Percentiles rank a stretch among this genome's conserved stretches.
Evolutionary conservation across 2,329 filamentous ascomycete species (phyloP).

Genomic region (Neonectria hederae): DNA sequence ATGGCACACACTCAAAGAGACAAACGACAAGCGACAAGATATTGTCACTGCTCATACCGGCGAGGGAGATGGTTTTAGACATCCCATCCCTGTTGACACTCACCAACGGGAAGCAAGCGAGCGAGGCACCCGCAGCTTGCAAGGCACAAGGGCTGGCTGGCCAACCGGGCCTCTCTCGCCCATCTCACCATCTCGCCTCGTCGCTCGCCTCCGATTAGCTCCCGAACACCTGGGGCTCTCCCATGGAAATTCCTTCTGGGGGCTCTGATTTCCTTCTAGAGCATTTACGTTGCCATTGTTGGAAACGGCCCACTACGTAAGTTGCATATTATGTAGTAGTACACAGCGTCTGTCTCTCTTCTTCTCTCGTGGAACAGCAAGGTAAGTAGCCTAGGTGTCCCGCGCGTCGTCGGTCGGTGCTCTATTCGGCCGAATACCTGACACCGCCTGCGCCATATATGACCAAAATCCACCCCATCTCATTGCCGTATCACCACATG

Average conservation of each 20-base stretch:
- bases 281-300: constrained; percentile 2
- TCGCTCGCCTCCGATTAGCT: constrained; percentile 42
- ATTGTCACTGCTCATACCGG: no score
- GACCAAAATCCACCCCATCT: constrained; percentile 14
- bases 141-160: constrained; percentile 30
- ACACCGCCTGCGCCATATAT: constrained; percentile 13
- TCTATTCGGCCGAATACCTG: constrained; percentile 10
- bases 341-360: not conserved
- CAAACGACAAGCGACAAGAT: no score
- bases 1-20: not conserved
- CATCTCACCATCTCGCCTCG: constrained; percentile 42
- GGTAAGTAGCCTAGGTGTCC: not conserved
- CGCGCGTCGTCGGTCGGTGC: not conserved
- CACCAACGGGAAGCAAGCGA: constrained; percentile 41
- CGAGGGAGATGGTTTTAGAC: no score
- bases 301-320: constrained; percentile 1
- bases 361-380: not conserved
- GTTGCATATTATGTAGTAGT: no score
- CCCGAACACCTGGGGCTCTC: constrained; percentile 38
- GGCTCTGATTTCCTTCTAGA: constrained; percentile 13
- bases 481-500: constrained; percentile 9
- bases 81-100: constrained; percentile 37
- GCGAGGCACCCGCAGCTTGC: constrained; percentile 28
- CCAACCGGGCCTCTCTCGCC: constrained; percentile 33
- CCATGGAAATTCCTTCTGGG: not conserved